phyloP scores from a whole-genome alignment of 495 filamentous ascomycete species.

The Podospora bellae-mahoneyi region DNA sequence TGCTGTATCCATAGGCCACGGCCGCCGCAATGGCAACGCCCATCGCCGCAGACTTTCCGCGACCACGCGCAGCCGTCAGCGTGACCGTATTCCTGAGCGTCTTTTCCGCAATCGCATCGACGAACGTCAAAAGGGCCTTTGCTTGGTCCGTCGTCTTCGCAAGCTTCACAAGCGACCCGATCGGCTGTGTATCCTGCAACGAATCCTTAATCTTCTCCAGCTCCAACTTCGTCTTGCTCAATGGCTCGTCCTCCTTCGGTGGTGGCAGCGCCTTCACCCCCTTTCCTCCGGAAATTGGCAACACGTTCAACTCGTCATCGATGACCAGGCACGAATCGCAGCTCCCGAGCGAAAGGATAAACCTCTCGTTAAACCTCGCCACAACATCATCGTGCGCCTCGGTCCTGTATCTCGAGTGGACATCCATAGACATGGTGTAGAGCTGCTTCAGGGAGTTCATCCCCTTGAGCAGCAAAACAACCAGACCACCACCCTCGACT shows the following conservation, averaged over 20 bases:
- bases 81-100: slow-evolving; percentile 90
- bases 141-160: slow-evolving; percentile 93
- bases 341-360: slow-evolving; percentile 89
- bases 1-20: slow-evolving; percentile 93
- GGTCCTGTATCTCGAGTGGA: slow-evolving; percentile 93
- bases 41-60: slow-evolving; percentile 94
- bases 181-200: slow-evolving; percentile 76
- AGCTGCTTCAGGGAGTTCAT: slow-evolving; percentile 98
- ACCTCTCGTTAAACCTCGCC: slow-evolving; percentile 96
- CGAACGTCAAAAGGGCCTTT: slow-evolving; percentile 89
- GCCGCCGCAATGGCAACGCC: slow-evolving; percentile 93
- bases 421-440: slow-evolving; percentile 96
- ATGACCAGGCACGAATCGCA: slow-evolving; percentile 94
- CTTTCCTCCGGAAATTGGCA: slow-evolving; percentile 95
- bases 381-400: slow-evolving; percentile 95
- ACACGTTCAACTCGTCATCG: slow-evolving; percentile 95
- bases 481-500: slow-evolving; percentile 92
- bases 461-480: slow-evolving; percentile 85
- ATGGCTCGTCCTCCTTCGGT: slow-evolving; percentile 62
- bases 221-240: slow-evolving; percentile 66
- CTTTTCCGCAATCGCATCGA: slow-evolving; percentile 95
- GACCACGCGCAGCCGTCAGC: slow-evolving; percentile 87
- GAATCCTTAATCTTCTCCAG: slow-evolving; percentile 84
- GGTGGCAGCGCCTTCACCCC: slow-evolving; percentile 81
- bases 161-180: slow-evolving; percentile 77